These are phyloP conservation scores for Malus hybrid DNA, from an alignment of 331 rosid species.

Conservation along the genomic window DNA sequence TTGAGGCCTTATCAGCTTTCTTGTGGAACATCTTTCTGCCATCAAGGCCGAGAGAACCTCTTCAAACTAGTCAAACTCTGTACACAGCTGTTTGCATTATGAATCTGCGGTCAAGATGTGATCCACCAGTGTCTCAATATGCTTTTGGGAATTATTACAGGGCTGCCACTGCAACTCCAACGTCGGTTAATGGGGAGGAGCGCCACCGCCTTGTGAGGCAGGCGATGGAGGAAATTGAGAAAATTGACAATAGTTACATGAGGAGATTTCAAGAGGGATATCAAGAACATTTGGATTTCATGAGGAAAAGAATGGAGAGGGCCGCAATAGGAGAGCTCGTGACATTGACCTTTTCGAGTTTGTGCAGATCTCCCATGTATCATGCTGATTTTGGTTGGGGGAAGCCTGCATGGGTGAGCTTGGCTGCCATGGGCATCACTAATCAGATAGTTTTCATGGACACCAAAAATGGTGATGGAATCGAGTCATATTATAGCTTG, in stretches of 20 bases:
- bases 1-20: conserved; percentile 13
- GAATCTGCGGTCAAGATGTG: conserved; percentile 9
- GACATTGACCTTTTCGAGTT: conserved; percentile 27
- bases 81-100: conserved; percentile 5
- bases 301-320: conserved; percentile 3
- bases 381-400: conserved; percentile 63
- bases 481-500: conserved; percentile 34
- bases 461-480: conserved; percentile 26
- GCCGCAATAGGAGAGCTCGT: conserved; percentile 24
- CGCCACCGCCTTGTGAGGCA: conserved; percentile 7
- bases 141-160: conserved; percentile 21
- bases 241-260: conserved; percentile 23
- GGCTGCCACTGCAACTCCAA: not conserved
- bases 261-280: conserved; percentile 17
- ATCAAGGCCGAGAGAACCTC: not conserved
- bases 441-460: conserved; percentile 43
- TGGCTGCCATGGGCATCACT: conserved; percentile 20
- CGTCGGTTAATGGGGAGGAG: not conserved
- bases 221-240: conserved; percentile 13
- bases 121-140: conserved; percentile 2
- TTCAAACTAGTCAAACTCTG: not conserved
- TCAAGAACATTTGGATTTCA: conserved; percentile 11
- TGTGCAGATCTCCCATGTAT: conserved; percentile 44
- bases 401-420: conserved; percentile 38
- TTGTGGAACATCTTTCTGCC: not conserved